Evolutionary conservation across 1,284 basidiomycete genomes (phyloP).

Genomic region (Boletellus deceptivus): DNA sequence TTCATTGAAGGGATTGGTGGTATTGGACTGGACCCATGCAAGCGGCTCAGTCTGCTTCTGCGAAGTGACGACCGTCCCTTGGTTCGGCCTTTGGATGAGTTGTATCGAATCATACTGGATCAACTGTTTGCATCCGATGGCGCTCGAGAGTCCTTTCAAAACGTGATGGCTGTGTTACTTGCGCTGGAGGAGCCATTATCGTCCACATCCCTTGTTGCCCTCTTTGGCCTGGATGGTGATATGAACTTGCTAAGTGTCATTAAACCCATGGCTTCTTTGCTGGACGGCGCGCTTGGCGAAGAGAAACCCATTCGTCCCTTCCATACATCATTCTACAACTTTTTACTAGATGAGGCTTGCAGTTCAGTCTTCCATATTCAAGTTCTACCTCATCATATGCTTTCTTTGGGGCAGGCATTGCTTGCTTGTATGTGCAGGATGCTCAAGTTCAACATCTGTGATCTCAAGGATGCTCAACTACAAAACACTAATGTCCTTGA

Average conservation of each 20-base stretch:
- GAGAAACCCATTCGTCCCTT: background rate
- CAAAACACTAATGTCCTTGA: background rate
- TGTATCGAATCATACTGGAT: background rate
- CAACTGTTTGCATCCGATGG: background rate
- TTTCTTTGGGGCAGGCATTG: background rate
- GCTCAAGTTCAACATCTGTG: background rate
- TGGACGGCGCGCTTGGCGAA: background rate
- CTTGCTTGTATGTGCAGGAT: background rate
- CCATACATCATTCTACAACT: background rate
- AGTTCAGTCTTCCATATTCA: background rate
- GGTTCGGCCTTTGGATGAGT: background rate
- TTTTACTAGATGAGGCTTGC: background rate
- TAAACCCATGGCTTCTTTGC: background rate
- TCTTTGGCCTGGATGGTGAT: background rate
- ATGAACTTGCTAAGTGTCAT: background rate
- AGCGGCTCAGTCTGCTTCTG: background rate
- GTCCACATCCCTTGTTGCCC: background rate
- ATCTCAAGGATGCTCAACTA: background rate
- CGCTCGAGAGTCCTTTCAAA: background rate
- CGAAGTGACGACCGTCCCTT: background rate
- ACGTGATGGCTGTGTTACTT: background rate
- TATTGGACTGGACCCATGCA: background rate
- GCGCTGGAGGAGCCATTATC: background rate
- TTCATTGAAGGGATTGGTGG: background rate
- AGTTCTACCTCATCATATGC: background rate